These are phyloP conservation scores for Breviolum minutum DNA, from an alignment of 73 alveolate species.

Conservation along the genomic window DNA sequence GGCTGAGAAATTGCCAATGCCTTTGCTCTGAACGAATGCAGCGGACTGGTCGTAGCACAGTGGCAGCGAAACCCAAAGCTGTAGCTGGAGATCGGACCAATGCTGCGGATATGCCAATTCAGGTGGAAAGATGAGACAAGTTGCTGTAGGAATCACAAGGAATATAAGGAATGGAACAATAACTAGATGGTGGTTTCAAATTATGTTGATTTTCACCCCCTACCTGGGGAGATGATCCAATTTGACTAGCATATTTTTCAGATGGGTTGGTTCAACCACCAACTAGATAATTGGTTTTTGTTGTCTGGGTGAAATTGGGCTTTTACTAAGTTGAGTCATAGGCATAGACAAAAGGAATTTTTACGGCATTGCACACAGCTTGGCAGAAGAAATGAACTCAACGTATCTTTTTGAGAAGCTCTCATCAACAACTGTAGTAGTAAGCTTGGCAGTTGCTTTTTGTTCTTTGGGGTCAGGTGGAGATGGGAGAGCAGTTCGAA, in stretches of 20 bases:
- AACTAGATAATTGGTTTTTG: no score
- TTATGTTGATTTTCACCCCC: no score
- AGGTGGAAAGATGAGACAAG: no score
- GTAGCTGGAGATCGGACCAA: neutral
- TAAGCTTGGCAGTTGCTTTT: no score
- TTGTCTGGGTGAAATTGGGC: no score
- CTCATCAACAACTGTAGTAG: neutral
- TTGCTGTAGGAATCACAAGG: no score
- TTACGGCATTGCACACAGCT: no score
- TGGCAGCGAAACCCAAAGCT: constrained; percentile 6
- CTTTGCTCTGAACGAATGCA: neutral
- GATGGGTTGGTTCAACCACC: no score
- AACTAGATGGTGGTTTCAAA: neutral
- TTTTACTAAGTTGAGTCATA: neutral
- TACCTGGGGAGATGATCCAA: no score
- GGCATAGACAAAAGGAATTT: neutral
- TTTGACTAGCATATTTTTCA: no score
- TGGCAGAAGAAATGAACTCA: no score
- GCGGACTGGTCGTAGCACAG: neutral
- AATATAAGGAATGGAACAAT: no score
- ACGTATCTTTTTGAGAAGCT: neutral
- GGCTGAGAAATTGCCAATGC: neutral
- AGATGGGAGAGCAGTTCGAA: constrained; percentile 66
- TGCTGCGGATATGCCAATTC: neutral
- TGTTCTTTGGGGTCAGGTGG: neutral